A percentile compares a stretch with the other conserved stretches of the same genome.
Evolutionary conservation across 2,329 filamentous ascomycete species (phyloP).

Genomic region (Microsporum canis): DNA sequence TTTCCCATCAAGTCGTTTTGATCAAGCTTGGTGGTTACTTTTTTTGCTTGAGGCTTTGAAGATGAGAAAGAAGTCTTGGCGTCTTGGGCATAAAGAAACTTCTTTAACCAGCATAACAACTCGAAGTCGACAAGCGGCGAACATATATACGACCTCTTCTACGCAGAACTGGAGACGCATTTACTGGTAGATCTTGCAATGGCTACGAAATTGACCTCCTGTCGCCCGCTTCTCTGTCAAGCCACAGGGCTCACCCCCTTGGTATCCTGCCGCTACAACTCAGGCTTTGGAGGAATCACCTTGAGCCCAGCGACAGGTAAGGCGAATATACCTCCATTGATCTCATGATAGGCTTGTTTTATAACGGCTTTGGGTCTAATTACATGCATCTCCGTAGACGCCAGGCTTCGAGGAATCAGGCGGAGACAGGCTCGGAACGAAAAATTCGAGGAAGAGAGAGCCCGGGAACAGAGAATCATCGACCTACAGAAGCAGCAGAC

Average conservation of each 20-base stretch:
- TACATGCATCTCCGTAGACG: background rate
- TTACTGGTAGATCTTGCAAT: background rate
- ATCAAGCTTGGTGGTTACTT: background rate
- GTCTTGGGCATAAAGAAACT: background rate
- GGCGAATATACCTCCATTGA: background rate
- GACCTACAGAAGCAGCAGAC: conserved; percentile 36
- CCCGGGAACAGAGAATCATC: conserved; percentile 26
- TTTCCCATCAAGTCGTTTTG: background rate
- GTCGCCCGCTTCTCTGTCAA: background rate
- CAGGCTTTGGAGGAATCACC: background rate
- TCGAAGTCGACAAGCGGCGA: too few relatives aligned
- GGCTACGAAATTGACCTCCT: background rate
- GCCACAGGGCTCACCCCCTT: background rate
- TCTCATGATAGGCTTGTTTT: background rate
- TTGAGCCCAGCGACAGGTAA: conserved; percentile 4
- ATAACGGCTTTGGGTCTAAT: background rate
- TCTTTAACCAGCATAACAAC: background rate
- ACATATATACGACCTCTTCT: background rate
- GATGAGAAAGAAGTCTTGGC: background rate
- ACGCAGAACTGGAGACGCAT: too few relatives aligned
- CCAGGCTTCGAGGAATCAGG: background rate
- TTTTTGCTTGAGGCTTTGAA: background rate
- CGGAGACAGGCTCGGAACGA: background rate
- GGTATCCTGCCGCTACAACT: background rate
- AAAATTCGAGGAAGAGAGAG: conserved; percentile 26